phyloP scores from a whole-genome alignment of 169 alveolate species.

The Plasmodium coatneyi region DNA sequence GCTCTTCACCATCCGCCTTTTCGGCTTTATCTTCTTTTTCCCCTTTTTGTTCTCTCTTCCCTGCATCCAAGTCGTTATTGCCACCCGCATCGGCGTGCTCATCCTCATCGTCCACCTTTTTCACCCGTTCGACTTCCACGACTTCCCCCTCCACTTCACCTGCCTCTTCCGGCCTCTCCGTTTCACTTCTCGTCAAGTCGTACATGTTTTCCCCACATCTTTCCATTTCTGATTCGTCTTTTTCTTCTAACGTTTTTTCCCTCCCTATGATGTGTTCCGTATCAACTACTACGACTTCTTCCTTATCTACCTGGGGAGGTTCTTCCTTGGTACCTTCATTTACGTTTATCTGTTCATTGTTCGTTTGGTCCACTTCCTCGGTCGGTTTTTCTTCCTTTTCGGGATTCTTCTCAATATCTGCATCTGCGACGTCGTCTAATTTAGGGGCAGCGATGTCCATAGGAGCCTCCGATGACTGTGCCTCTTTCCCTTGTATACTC shows the following conservation, averaged over 20 bases:
- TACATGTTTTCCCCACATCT: neutral
- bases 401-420: neutral
- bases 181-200: slow-evolving; percentile 7
- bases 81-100: neutral
- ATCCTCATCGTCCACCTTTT: neutral
- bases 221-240: slow-evolving; percentile 8
- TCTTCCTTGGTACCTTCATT: slow-evolving; percentile 21
- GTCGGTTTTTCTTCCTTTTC: neutral
- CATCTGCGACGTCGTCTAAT: neutral
- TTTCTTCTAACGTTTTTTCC: slow-evolving; percentile 19
- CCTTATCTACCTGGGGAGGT: neutral
- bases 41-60: neutral
- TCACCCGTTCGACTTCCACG: neutral
- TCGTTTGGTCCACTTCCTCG: neutral
- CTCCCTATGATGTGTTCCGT: neutral
- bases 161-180: slow-evolving; percentile 8
- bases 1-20: neutral
- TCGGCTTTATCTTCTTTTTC: neutral
- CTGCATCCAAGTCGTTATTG: neutral
- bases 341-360: slow-evolving; percentile 14
- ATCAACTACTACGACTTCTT: neutral
- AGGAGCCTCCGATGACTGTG: neutral
- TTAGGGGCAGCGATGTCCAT: slow-evolving; percentile 2
- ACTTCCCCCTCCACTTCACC: neutral
- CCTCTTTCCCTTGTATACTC: slow-evolving; percentile 12